Evolutionary conservation across 2,329 filamentous ascomycete species (phyloP), one percentile per base, ranked within the genome.

Genomic region (Fusarium caatingaense): DNA sequence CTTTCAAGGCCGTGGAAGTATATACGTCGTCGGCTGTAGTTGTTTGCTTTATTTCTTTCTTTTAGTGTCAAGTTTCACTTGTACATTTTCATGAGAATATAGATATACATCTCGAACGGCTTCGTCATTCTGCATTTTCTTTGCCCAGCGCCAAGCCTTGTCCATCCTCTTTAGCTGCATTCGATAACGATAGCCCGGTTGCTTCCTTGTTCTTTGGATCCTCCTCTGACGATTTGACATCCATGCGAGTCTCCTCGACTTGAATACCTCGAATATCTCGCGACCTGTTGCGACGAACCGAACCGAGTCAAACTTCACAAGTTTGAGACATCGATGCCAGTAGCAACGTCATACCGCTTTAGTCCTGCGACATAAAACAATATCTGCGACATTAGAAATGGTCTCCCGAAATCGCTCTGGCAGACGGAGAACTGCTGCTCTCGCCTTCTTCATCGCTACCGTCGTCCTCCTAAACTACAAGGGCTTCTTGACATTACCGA

Each of bases 401-500:
- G 51, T 48, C 23, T 66, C 65, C 20, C 56, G 64, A n/a, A 58
- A 69, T 40, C 68, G 68, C 12, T 58, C 68, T 37, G 68, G 68
- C 27, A 50, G 68, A 51, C 68, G 69, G 30, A 69, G 61, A 67
- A 64, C 56, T 21, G 61, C 55, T 25, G 51, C 41, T 56, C 23
- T 64, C 16, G 65, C 55, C 42, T 58, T 71, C 28, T 20, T 48
- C 23, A 21, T 53, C 10, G 66, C 51, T 12, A 51, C 48, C 9
- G 40, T 72, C 18, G 27, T 71, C 30, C 30, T 72, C 30, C 60
- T 71, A 25, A 66, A 63, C 25, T 46, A 60, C 6, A 41, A 34
- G 47, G 64, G 68, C 8, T 53, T 59, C n/a, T 32, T 71, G 58
- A 59, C 68, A 11, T 56, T 76, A 12, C 69, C 76, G 5, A 58